Base-by-base conservation (phyloP, 257 asterid genomes). In the Scutellaria barbata region DNA sequence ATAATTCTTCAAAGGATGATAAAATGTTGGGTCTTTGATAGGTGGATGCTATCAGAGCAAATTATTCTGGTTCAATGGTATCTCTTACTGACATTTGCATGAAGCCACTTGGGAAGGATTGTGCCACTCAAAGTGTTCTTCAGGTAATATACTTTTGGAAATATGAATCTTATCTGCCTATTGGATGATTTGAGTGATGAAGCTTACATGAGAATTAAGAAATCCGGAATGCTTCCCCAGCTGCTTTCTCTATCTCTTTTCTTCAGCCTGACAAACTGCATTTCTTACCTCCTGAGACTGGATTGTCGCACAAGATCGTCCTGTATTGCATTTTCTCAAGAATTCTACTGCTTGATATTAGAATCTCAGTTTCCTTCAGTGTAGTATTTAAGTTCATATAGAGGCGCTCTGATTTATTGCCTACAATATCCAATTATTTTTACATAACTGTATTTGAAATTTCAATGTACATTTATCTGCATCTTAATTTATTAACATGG, bases 91-190 rank as follows among this genome's bases (percentile, higher is more conserved):
- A 95, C 82, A 92, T 95, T 77, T 95, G 99, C 89, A 69, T 95
- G 96, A 95, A 95, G 88, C 99, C 99, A 54, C 98, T 95, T 14
- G 98, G 99, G 73, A 83, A 79, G 53, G 99, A 88, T 76, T 95
- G 99, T 80, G 99, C 97, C 56, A 92, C 99, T 57, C 99, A 95
- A 85, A 95, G 92, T 72, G 84, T 95, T 79, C 96, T 95, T 80
- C 99, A 95, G 98, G 99, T 92, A 77, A 20, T 69, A 56, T 45
- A 47, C 64, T 41, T 66, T 48, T 17, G 3, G 7, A 25, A 30
- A 51, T 46, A 57, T 8, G 6, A 37, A 17, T 8, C 42, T 63
- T 69, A 51, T 16, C 6, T 66, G 68, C 52, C 40, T 20, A 1
- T 3, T 3, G 41, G 37, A 61, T 39, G 8, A 48, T n/a, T n/a